These are phyloP conservation scores for Albatrellus ellisii DNA, from an alignment of 768 basidiomycete species.

Conservation along the genomic window DNA sequence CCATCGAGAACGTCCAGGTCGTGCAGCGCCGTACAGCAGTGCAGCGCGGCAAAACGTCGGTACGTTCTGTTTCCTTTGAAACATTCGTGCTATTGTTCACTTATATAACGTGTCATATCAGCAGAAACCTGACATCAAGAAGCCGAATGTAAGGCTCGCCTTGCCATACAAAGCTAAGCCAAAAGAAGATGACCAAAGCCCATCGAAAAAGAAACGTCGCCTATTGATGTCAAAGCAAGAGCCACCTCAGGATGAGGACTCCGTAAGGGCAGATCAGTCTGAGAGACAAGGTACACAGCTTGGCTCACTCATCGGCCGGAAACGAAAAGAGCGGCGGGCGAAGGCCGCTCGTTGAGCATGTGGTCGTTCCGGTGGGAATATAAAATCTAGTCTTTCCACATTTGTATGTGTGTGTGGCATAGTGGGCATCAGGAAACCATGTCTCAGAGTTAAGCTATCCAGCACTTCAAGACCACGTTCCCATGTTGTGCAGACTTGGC, in stretches of 20 bases:
- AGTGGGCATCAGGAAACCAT: too few relatives aligned
- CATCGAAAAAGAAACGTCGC: not conserved
- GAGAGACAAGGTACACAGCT: constrained; percentile 28
- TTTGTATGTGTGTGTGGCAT: too few relatives aligned
- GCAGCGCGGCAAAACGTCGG: constrained; percentile 26
- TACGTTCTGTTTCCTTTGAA: constrained; percentile 14
- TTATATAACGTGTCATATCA: not conserved
- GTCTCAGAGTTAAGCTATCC: too few relatives aligned
- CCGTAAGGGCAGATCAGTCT: constrained; percentile 12
- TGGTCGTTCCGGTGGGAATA: too few relatives aligned
- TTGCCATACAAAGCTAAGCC: not conserved
- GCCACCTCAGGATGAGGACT: not conserved
- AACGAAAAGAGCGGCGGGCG: constrained; percentile 55
- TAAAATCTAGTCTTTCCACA: too few relatives aligned
- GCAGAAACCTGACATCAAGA: not conserved
- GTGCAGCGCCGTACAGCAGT: constrained; percentile 59
- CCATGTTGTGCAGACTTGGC: too few relatives aligned
- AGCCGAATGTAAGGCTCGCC: not conserved
- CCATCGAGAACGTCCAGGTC: constrained; percentile 89
- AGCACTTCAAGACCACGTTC: too few relatives aligned
- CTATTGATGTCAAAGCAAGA: not conserved
- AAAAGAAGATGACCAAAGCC: not conserved
- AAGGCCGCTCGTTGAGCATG: constrained; percentile 4
- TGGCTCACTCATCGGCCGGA: constrained; percentile 69
- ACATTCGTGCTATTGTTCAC: not conserved